Evolutionary conservation across 352 stramenopile genomes (phyloP).

Genomic region (Phytopythium mirpurense): DNA sequence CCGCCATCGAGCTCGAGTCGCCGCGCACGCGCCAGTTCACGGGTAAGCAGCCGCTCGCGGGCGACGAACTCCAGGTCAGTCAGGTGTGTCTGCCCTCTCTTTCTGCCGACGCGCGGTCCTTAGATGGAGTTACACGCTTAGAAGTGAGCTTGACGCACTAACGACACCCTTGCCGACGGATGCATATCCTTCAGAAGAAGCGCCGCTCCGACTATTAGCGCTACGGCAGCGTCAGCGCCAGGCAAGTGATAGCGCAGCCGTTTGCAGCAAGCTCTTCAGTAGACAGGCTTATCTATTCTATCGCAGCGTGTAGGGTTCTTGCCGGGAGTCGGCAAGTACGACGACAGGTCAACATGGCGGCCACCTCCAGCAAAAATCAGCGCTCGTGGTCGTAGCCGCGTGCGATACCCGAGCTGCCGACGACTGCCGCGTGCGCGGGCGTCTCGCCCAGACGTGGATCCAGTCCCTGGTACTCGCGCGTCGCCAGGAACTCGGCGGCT

Average conservation of each 20-base stretch:
- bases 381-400: conserved; percentile 68
- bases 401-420: conserved; percentile 70
- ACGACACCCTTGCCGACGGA: background rate
- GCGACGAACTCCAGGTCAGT: conserved; percentile 60
- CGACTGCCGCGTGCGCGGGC: conserved; percentile 65
- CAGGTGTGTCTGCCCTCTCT: conserved; percentile 36
- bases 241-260: background rate
- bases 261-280: background rate
- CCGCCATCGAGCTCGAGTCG: conserved; percentile 12
- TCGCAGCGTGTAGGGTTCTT: background rate
- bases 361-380: conserved; percentile 7
- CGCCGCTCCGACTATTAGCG: conserved; percentile 44
- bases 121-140: no score
- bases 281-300: conserved; percentile 9
- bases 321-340: no score
- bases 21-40: conserved; percentile 29
- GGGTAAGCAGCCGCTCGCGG: conserved; percentile 43
- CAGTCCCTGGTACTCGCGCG: conserved; percentile 70
- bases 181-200: conserved; percentile 39
- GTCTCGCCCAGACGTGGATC: conserved; percentile 82
- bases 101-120: background rate
- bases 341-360: background rate
- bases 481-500: conserved; percentile 64
- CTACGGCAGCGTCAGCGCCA: no score
- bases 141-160: no score